A percentile compares a stretch with the other conserved stretches of the same genome.
phyloP scores from a whole-genome alignment of 2,329 filamentous ascomycete species.

The Diplodia corticola region DNA sequence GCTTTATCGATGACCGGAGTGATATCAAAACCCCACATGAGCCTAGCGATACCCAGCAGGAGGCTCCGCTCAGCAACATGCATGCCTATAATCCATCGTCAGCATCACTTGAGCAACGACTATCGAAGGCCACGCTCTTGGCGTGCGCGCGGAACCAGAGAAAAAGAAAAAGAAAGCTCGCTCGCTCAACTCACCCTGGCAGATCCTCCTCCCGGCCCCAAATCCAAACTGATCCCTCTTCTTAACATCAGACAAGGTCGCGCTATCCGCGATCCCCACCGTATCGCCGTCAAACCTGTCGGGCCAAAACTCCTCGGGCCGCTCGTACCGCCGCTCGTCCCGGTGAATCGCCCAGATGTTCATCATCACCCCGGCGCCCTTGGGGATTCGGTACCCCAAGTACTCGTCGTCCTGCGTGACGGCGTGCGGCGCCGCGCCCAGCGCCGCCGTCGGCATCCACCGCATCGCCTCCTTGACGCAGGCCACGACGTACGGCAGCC shows the following conservation, averaged over 20 bases:
- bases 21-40: slow-evolving; percentile 25
- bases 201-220: slow-evolving; percentile 55
- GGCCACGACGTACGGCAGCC: slow-evolving; percentile 33
- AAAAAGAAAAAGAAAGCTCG: no score
- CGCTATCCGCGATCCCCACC: slow-evolving; percentile 35
- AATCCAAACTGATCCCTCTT: slow-evolving; percentile 53
- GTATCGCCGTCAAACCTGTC: slow-evolving; percentile 29
- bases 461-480: slow-evolving; percentile 35
- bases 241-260: slow-evolving; percentile 37
- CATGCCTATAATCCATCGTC: slow-evolving; percentile 5
- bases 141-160: no score
- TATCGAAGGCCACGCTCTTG: neutral
- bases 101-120: neutral
- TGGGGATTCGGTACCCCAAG: slow-evolving; percentile 40
- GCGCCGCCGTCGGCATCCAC: slow-evolving; percentile 34
- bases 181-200: slow-evolving; percentile 47
- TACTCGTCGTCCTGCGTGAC: slow-evolving; percentile 33
- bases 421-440: slow-evolving; percentile 33
- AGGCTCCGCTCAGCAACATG: slow-evolving; percentile 24
- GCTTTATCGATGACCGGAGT: neutral
- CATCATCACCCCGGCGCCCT: slow-evolving; percentile 36
- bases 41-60: slow-evolving; percentile 19
- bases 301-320: slow-evolving; percentile 26
- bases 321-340: slow-evolving; percentile 27
- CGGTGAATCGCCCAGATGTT: slow-evolving; percentile 41